Evolutionary conservation across 2,329 filamentous ascomycete species (phyloP), one percentile per base, ranked within the genome.

Genomic region (Lecanicillium sp.): DNA sequence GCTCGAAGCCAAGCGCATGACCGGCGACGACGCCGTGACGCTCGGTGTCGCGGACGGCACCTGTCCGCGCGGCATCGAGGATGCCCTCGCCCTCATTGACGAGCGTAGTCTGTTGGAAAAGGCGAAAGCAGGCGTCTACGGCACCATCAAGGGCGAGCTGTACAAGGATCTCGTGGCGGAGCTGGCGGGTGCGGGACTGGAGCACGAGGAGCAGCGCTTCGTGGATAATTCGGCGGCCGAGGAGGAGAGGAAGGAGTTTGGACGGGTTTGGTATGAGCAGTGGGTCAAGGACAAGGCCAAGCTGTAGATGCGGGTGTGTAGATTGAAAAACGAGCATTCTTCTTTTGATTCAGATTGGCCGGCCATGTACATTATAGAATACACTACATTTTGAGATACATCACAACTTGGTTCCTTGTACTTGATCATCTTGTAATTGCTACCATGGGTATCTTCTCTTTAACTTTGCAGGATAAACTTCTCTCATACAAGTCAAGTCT

Each of bases 81-180:
- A 84, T 42, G 71, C 70, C 14, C 49, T 87, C 36, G 58, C 53
- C 13, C 69, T 89, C 36, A 65, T 88, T 13, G 56, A 62, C 27
- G 73, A 80, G 41, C 66, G 73, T 33, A 71, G 71, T 36, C 58
- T 92, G 43, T 60, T 71, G 5, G 64, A 68, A 19, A 86, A 84
- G 67, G 72, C 71, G 1, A 70, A 73, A 47, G 75, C 72, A 25
- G 78, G 78, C 10, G 75, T 84, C 18, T 90, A 87, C 56, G 80
- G 81, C 3, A 54, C 70, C 39, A 62, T 92, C 55, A 90, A 88
- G 69, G 65, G 70, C 44, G 85, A 89, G 62, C 82, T 90, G 77
- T 87, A 81, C 58, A 68, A 76, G 17, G 77, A 84, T 54, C 72
- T 76, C 6, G 55, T 87, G 25, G 70, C 58, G 13, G 65, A 77